These are phyloP conservation scores for Xylariaceae sp. DNA, from an alignment of 2,329 filamentous ascomycete species.

Conservation along the genomic window DNA sequence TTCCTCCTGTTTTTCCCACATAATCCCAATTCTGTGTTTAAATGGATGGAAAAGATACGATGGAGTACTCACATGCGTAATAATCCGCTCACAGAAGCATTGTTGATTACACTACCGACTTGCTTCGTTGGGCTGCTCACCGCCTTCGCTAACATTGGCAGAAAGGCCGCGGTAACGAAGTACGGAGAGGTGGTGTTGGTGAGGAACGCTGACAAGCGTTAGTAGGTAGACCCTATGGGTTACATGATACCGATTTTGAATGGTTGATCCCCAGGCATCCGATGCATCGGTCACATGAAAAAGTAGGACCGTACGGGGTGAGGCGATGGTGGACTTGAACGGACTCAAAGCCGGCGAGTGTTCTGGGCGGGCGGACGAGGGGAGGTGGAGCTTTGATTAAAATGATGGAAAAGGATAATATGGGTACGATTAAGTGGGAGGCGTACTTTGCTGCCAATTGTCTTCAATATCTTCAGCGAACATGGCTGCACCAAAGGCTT, in stretches of 20 bases:
- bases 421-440: background rate
- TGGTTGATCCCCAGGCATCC: no score
- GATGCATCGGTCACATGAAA: no score
- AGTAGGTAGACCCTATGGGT: background rate
- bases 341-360: no score
- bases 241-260: background rate
- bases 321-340: background rate
- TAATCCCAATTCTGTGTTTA: no score
- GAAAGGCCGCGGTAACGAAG: slow-evolving; percentile 61
- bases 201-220: slow-evolving; percentile 47
- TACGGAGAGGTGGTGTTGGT: slow-evolving; percentile 59
- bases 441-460: slow-evolving; percentile 36
- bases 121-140: slow-evolving; percentile 53
- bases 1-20: no score
- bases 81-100: slow-evolving; percentile 57
- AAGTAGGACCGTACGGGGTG: background rate
- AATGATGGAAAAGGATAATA: background rate
- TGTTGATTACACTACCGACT: slow-evolving; percentile 59
- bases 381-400: background rate
- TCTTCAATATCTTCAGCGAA: slow-evolving; percentile 34
- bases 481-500: slow-evolving; percentile 37
- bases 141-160: slow-evolving; percentile 60
- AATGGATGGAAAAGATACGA: no score
- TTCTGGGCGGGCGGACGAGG: background rate
- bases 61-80: slow-evolving; percentile 51